phyloP scores from a whole-genome alignment of 208 protist species.

The Acanthamoeba pearcei region DNA sequence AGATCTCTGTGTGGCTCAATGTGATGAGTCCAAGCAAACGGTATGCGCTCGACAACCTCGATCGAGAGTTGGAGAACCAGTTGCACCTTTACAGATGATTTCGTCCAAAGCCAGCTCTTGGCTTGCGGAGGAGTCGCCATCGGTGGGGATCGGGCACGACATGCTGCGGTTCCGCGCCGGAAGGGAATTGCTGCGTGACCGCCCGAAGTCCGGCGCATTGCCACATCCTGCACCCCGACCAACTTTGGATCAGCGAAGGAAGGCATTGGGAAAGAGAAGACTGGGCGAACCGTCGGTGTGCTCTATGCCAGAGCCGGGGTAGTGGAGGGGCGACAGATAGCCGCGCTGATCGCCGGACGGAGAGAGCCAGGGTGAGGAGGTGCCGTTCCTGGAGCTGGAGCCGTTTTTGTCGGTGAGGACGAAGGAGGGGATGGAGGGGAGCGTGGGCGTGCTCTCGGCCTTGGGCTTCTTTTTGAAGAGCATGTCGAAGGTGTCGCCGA shows the following conservation, averaged over 20 bases:
- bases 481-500: slow-evolving; percentile 45
- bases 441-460: slow-evolving; percentile 48
- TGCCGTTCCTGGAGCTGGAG: neutral
- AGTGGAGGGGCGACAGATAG: neutral
- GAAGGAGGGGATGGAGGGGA: neutral
- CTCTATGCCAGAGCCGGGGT: neutral
- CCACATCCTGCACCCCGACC: neutral
- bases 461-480: slow-evolving; percentile 63
- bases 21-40: neutral
- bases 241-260: neutral
- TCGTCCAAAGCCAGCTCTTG: slow-evolving; percentile 55
- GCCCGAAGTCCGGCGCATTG: neutral
- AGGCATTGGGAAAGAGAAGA: too few relatives aligned
- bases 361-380: neutral
- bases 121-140: slow-evolving; percentile 48
- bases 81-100: slow-evolving; percentile 43
- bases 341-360: neutral
- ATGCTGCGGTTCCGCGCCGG: slow-evolving; percentile 10
- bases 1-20: neutral
- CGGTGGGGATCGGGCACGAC: slow-evolving; percentile 55
- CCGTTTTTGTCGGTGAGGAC: neutral
- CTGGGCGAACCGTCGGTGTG: neutral
- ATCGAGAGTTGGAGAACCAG: neutral
- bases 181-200: slow-evolving; percentile 47
- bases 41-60: neutral